These are phyloP conservation scores for Claviceps maximensis DNA, from an alignment of 2,329 filamentous ascomycete species.

Conservation along the genomic window DNA sequence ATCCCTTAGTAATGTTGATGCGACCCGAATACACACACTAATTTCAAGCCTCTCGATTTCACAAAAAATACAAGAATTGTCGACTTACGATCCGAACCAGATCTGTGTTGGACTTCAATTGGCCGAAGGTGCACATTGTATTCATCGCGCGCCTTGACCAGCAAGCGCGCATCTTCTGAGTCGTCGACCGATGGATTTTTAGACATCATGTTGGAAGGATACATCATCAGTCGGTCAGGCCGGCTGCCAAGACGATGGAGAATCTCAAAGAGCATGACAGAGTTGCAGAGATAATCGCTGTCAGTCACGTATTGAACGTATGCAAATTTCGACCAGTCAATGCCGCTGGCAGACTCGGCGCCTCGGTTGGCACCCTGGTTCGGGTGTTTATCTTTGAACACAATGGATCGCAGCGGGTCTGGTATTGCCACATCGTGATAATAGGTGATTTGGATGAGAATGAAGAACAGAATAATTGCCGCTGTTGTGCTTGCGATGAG, in stretches of 20 bases:
- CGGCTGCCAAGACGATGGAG: slow-evolving; percentile 27
- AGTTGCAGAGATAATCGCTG: slow-evolving; percentile 34
- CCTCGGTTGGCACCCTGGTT: too few species aligned
- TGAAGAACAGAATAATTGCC: background rate
- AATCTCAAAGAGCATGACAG: slow-evolving; percentile 36
- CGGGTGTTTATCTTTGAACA: background rate
- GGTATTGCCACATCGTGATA: background rate
- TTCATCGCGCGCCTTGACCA: slow-evolving; percentile 29
- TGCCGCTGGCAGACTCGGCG: slow-evolving; percentile 2
- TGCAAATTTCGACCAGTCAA: slow-evolving; percentile 31
- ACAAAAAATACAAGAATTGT: background rate
- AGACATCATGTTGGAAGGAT: slow-evolving; percentile 26
- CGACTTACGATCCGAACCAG: background rate
- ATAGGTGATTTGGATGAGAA: background rate
- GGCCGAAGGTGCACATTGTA: slow-evolving; percentile 32
- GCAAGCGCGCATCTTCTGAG: slow-evolving; percentile 19
- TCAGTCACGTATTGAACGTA: slow-evolving; percentile 37
- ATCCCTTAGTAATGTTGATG: background rate
- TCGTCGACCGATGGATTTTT: slow-evolving; percentile 15
- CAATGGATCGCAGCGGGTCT: background rate
- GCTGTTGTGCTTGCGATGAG: background rate
- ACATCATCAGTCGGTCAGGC: slow-evolving; percentile 33
- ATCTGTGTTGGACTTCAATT: slow-evolving; percentile 12
- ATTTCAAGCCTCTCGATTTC: too few species aligned
- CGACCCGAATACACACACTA: too few species aligned